Percentiles rank a stretch among this genome's conserved stretches.
Evolutionary conservation across 164 flowering plant species (phyloP).

Genomic region (Vitis rotundifolia): DNA sequence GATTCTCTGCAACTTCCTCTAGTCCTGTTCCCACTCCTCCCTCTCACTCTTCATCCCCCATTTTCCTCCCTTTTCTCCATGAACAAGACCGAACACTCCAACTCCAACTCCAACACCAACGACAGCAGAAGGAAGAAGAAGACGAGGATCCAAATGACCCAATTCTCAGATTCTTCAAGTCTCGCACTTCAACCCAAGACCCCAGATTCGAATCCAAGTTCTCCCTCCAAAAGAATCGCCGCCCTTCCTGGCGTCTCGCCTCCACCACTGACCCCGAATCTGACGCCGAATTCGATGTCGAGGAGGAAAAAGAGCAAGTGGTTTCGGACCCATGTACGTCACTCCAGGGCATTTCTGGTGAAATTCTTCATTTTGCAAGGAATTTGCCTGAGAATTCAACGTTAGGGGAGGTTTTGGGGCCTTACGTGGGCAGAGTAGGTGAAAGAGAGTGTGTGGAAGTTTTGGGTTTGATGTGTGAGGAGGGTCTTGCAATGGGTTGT

Average conservation of each 20-base stretch:
- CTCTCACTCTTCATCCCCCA: slow-evolving; percentile 31
- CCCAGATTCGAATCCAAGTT: slow-evolving; percentile 45
- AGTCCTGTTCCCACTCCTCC: slow-evolving; percentile 4
- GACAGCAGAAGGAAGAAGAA: slow-evolving; percentile 8
- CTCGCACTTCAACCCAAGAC: slow-evolving; percentile 53
- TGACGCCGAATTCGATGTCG: slow-evolving; percentile 5
- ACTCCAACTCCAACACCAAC: slow-evolving; percentile 8
- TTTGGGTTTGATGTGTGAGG: slow-evolving; percentile 57
- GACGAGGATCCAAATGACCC: slow-evolving; percentile 47
- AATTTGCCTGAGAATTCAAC: slow-evolving; percentile 57
- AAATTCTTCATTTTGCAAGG: slow-evolving; percentile 59
- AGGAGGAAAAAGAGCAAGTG: slow-evolving; percentile 16
- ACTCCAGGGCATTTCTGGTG: slow-evolving; percentile 39
- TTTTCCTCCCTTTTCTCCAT: slow-evolving; percentile 60
- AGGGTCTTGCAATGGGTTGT: slow-evolving; percentile 52
- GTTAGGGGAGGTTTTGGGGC: slow-evolving; percentile 61
- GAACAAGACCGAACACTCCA: slow-evolving; percentile 13
- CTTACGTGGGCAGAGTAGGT: slow-evolving; percentile 48
- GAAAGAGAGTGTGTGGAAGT: slow-evolving; percentile 58
- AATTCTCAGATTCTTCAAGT: slow-evolving; percentile 60
- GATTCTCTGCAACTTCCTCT: slow-evolving; percentile 20
- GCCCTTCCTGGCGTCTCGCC: slow-evolving; percentile 67
- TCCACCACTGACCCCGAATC: slow-evolving; percentile 4
- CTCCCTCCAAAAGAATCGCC: slow-evolving; percentile 60
- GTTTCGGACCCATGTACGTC: slow-evolving; percentile 7